phyloP scores from a whole-genome alignment of 1,139 yeast genomes.

The Protomyces inouyei region DNA sequence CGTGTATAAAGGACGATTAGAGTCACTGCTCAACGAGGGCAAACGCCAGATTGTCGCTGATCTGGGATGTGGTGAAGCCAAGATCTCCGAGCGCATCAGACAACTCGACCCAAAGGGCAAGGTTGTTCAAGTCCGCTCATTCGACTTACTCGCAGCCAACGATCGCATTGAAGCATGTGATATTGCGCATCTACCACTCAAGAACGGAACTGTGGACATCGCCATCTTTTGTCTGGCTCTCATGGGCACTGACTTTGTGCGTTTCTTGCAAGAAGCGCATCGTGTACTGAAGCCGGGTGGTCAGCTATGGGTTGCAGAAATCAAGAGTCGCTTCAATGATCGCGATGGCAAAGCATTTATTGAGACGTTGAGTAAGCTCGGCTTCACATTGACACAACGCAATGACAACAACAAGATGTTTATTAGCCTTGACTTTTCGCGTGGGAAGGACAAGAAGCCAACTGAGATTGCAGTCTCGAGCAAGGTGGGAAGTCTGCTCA shows the following conservation, averaged over 20 bases:
- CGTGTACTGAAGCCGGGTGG: constrained; percentile 84
- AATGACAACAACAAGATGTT: constrained; percentile 91
- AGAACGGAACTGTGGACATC: constrained; percentile 69
- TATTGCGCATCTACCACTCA: constrained; percentile 80
- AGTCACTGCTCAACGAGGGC: constrained; percentile 42
- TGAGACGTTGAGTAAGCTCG: constrained; percentile 65
- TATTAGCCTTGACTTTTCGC: constrained; percentile 79
- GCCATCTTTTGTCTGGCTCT: constrained; percentile 88
- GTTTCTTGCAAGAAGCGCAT: constrained; percentile 83
- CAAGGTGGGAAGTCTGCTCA: constrained; percentile 82
- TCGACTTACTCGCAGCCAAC: constrained; percentile 82
- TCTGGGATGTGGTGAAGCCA: constrained; percentile 99
- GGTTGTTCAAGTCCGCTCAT: constrained; percentile 67
- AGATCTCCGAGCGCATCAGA: constrained; percentile 44
- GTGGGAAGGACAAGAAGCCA: constrained; percentile 47
- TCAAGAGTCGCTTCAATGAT: constrained; percentile 81
- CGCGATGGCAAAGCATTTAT: constrained; percentile 61
- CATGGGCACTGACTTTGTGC: constrained; percentile 95
- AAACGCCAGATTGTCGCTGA: constrained; percentile 57
- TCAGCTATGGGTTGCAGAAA: constrained; percentile 95
- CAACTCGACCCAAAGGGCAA: constrained; percentile 40
- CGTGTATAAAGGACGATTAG: constrained; percentile 70
- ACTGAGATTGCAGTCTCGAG: constrained; percentile 59
- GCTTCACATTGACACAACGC: constrained; percentile 82
- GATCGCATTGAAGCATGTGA: constrained; percentile 92